phyloP scores from a whole-genome alignment of 2,329 filamentous ascomycete species.

The Xylaria sp. region DNA sequence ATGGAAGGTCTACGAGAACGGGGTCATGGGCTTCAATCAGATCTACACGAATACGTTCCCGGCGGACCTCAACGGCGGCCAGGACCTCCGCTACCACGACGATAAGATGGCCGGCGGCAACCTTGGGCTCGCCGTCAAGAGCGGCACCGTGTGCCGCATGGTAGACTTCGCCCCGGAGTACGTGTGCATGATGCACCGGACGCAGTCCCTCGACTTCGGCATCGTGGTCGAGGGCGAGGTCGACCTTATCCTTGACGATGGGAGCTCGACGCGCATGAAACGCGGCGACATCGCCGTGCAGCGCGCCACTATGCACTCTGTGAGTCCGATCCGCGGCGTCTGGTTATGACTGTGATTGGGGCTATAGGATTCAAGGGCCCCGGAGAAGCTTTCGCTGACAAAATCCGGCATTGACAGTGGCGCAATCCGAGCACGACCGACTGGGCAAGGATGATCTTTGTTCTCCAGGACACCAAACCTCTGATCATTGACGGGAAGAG shows the following conservation, averaged over 20 bases:
- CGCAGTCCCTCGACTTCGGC: constrained; percentile 65
- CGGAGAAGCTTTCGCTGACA: constrained; percentile 16
- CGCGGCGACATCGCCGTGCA: constrained; percentile 67
- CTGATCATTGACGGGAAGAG: constrained; percentile 45
- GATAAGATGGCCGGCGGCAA: constrained; percentile 51
- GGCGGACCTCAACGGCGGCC: constrained; percentile 53
- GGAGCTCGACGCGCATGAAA: constrained; percentile 58
- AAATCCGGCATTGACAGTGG: constrained; percentile 28
- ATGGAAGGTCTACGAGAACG: constrained; percentile 49
- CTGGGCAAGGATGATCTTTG: constrained; percentile 45
- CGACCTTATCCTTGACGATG: constrained; percentile 64
- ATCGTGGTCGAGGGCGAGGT: constrained; percentile 65
- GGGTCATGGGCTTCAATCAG: constrained; percentile 53
- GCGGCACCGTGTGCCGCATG: constrained; percentile 55
- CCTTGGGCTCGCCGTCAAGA: constrained; percentile 52
- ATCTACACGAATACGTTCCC: constrained; percentile 58
- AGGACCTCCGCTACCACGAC: constrained; percentile 55
- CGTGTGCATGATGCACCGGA: constrained; percentile 62
- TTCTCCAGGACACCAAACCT: constrained; percentile 53
- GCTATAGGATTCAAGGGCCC: not conserved
- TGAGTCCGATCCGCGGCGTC: constrained; percentile 46
- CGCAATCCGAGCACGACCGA: constrained; percentile 35
- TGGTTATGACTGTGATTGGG: not conserved
- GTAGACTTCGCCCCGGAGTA: constrained; percentile 61
- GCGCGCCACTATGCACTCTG: constrained; percentile 64